Evolutionary conservation across 1,284 basidiomycete species (phyloP).

Genomic region (Meripilus lineatus): DNA sequence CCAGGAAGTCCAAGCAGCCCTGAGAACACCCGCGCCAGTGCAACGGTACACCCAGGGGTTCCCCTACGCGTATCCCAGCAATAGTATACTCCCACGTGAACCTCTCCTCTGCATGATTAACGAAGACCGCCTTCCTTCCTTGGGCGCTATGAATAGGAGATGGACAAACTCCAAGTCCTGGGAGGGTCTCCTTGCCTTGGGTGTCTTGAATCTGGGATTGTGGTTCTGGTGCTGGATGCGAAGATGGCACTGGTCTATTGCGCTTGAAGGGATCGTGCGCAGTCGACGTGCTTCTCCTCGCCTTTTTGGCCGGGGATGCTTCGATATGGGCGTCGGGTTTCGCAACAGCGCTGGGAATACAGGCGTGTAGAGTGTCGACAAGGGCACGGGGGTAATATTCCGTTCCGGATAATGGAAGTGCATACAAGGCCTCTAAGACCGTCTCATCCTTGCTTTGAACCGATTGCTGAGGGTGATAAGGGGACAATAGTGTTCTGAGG

Average conservation of each 20-base stretch:
- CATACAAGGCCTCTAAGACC: slow-evolving; percentile 26
- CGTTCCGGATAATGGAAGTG: slow-evolving; percentile 14
- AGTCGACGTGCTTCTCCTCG: background rate
- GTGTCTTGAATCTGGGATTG: background rate
- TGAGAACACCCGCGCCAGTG: slow-evolving; percentile 61
- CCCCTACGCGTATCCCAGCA: slow-evolving; percentile 48
- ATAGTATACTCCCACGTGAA: slow-evolving; percentile 59
- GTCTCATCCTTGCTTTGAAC: slow-evolving; percentile 19
- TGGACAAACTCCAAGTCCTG: slow-evolving; percentile 43
- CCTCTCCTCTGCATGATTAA: slow-evolving; percentile 55
- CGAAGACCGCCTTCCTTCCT: slow-evolving; percentile 36
- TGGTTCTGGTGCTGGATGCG: background rate
- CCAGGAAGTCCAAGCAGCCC: slow-evolving; percentile 60
- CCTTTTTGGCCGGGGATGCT: slow-evolving; percentile 6
- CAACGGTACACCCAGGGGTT: slow-evolving; percentile 46
- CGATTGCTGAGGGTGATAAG: slow-evolving; percentile 11
- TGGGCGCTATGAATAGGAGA: slow-evolving; percentile 40
- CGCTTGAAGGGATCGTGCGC: background rate
- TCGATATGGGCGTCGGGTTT: slow-evolving; percentile 9
- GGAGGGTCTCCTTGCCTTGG: slow-evolving; percentile 12
- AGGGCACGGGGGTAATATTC: slow-evolving; percentile 13
- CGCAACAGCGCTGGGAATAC: slow-evolving; percentile 22
- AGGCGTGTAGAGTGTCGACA: slow-evolving; percentile 18
- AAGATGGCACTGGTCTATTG: background rate
- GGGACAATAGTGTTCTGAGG: slow-evolving; percentile 42